These are phyloP conservation scores for Parasarocladium wereldwijsianum DNA, from an alignment of 2,329 filamentous ascomycete genomes.

Conservation along the genomic window DNA sequence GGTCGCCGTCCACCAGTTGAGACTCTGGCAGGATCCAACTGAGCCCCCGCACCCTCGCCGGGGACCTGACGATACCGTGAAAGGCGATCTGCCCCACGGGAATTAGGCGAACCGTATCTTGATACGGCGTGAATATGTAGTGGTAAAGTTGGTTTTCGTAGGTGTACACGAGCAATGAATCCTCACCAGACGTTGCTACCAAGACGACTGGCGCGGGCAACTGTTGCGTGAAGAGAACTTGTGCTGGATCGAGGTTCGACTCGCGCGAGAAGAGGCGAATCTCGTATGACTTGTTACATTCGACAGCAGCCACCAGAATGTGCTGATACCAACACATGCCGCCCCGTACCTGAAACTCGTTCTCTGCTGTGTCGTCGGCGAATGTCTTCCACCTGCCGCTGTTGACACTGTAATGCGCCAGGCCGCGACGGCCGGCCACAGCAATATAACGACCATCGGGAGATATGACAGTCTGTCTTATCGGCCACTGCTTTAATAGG, in stretches of 20 bases:
- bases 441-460: constrained; percentile 88
- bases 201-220: constrained; percentile 80
- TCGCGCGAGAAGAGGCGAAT: constrained; percentile 90
- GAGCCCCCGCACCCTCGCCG: constrained; percentile 78
- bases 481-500: constrained; percentile 84
- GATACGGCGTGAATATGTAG: constrained; percentile 67
- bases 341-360: constrained; percentile 81
- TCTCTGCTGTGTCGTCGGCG: constrained; percentile 63
- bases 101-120: constrained; percentile 59
- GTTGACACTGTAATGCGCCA: constrained; percentile 90
- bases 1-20: constrained; percentile 80
- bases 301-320: constrained; percentile 84
- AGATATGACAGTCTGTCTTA: constrained; percentile 74
- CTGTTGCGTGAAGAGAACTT: constrained; percentile 60
- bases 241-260: constrained; percentile 55
- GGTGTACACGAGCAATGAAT: constrained; percentile 91
- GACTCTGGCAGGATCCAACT: constrained; percentile 92
- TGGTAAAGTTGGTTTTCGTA: constrained; percentile 94
- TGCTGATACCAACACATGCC: constrained; percentile 99
- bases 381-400: constrained; percentile 96
- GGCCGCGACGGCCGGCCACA: constrained; percentile 80
- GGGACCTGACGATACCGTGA: constrained; percentile 88
- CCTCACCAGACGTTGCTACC: constrained; percentile 76
- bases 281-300: constrained; percentile 68
- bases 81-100: constrained; percentile 98